phyloP scores from a whole-genome alignment of 768 basidiomycete genomes.

The Mycena galericulata region DNA sequence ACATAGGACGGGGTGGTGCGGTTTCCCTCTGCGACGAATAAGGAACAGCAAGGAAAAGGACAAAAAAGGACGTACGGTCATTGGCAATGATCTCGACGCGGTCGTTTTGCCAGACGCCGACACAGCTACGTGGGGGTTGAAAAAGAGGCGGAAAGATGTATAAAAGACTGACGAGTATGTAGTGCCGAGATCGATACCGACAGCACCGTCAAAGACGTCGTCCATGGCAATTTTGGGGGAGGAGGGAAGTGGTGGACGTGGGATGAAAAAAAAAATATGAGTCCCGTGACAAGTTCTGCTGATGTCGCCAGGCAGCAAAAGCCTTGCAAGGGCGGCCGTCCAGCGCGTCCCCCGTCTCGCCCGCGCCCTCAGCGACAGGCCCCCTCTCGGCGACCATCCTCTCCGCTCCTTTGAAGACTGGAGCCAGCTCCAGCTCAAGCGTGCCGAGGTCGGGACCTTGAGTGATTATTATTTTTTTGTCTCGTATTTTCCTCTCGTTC shows the following conservation, averaged over 20 bases:
- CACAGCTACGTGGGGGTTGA: slow-evolving; percentile 72
- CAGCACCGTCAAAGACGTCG: slow-evolving; percentile 94
- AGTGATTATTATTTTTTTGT: slow-evolving; percentile 54
- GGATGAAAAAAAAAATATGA: slow-evolving; percentile 62
- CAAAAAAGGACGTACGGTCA: slow-evolving; percentile 75
- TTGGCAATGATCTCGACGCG: slow-evolving; percentile 99
- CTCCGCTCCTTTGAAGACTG: slow-evolving; percentile 65
- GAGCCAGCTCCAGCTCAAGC: slow-evolving; percentile 69
- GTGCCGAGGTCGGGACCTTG: slow-evolving; percentile 66
- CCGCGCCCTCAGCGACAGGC: slow-evolving; percentile 25
- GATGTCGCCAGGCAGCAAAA: not conserved
- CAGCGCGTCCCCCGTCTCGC: slow-evolving; percentile 19
- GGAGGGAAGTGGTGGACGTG: slow-evolving; percentile 49
- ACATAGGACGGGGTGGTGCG: slow-evolving; percentile 99
- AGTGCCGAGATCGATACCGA: slow-evolving; percentile 97
- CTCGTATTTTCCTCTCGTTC: slow-evolving; percentile 24
- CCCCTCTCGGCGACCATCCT: slow-evolving; percentile 49
- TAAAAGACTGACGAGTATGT: slow-evolving; percentile 86
- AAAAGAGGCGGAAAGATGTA: slow-evolving; percentile 32
- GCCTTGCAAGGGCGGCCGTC: slow-evolving; percentile 1
- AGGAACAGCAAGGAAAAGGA: not conserved
- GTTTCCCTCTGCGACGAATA: slow-evolving; percentile 83
- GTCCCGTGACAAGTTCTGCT: slow-evolving; percentile 37
- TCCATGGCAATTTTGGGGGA: slow-evolving; percentile 75
- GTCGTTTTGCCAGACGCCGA: slow-evolving; percentile 99